Base-by-base conservation (phyloP, 2,329 filamentous ascomycete genomes). In the Exophiala aquamarina region DNA sequence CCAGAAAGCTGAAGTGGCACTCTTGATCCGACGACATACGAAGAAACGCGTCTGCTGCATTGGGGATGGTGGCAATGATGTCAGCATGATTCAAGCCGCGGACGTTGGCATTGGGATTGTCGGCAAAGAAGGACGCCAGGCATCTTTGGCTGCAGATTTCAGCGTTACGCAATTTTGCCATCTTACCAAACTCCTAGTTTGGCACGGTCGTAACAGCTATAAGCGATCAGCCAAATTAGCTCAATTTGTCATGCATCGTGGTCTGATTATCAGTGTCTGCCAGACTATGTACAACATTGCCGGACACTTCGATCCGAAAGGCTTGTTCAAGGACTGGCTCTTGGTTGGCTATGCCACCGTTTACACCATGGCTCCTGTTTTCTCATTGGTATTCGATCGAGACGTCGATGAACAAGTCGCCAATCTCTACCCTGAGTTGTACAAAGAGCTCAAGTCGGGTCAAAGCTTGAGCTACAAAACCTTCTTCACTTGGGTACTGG, bases 281-380 rank as follows among this genome's bases (percentile, higher is more conserved):
- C 93, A 98, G 71, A 97, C 93, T 1, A 90, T 98, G 78, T 98
- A 92, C 74, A 94, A 88, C 65, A 94, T 97, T 52, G 91, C 92
- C 4, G 86, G 89, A 49, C 82, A 86, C 51, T 96, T 96, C 64
- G 89, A 96, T 65, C 94, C 93, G 0, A 89, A 95, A 60, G 93
- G 92, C 21, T 74, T 98, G 7, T 98, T 97, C 75, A 89, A 86
- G 72, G 89, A 97, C 65, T 98, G 92, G 91, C 80, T 98, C 11
- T 81, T 98, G 55, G 93, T 98, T 10, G 93, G 93, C 38, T 98
- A 98, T 64, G 90, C 91, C 1, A 98, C 93, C 0, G 78, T 96
- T 4, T 98, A 98, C 71, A 98, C 93, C 13, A 95, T 94, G 66
- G 79, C 82, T 13, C 93, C 93, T 0, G 93, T 98, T 26, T 86